A percentile compares a stretch with the other conserved stretches of the same genome.
Evolutionary conservation across 2,329 filamentous ascomycete species (phyloP).

Genomic region (Bipolaris cookei): DNA sequence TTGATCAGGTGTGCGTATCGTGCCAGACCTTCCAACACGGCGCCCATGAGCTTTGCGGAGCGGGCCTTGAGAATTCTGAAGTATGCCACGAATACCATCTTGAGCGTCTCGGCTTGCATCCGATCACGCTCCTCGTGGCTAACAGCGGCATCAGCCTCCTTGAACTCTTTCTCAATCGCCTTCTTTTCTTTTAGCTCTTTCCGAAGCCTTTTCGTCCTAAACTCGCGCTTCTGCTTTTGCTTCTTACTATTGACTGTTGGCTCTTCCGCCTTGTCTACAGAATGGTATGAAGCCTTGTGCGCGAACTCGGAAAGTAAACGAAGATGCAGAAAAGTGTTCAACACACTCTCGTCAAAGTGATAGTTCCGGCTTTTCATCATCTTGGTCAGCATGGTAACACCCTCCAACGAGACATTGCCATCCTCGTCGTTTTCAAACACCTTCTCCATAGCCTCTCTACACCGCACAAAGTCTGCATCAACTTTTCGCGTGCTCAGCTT

Average conservation of each 20-base stretch:
- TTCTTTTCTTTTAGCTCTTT: slow-evolving; percentile 88
- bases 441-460: slow-evolving; percentile 76
- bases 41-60: slow-evolving; percentile 87
- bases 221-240: slow-evolving; percentile 77
- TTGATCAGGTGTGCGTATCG: slow-evolving; percentile 97
- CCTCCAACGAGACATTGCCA: slow-evolving; percentile 84
- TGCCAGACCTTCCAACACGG: slow-evolving; percentile 90
- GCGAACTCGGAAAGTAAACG: slow-evolving; percentile 87
- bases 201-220: slow-evolving; percentile 84
- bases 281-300: slow-evolving; percentile 79
- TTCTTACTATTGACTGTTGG: slow-evolving; percentile 60
- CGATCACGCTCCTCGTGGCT: slow-evolving; percentile 90
- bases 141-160: slow-evolving; percentile 86
- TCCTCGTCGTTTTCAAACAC: slow-evolving; percentile 89
- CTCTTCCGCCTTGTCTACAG: slow-evolving; percentile 68
- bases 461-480: slow-evolving; percentile 78
- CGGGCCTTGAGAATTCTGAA: slow-evolving; percentile 91
- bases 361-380: slow-evolving; percentile 94
- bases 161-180: slow-evolving; percentile 89
- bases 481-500: slow-evolving; percentile 77
- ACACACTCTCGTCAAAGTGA: slow-evolving; percentile 78
- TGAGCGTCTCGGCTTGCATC: slow-evolving; percentile 94
- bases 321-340: slow-evolving; percentile 90
- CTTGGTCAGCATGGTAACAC: slow-evolving; percentile 81
- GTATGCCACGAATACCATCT: slow-evolving; percentile 93